These are phyloP conservation scores for Paramecium pentaurelia DNA, from an alignment of 73 alveolate genomes.

Conservation along the genomic window DNA sequence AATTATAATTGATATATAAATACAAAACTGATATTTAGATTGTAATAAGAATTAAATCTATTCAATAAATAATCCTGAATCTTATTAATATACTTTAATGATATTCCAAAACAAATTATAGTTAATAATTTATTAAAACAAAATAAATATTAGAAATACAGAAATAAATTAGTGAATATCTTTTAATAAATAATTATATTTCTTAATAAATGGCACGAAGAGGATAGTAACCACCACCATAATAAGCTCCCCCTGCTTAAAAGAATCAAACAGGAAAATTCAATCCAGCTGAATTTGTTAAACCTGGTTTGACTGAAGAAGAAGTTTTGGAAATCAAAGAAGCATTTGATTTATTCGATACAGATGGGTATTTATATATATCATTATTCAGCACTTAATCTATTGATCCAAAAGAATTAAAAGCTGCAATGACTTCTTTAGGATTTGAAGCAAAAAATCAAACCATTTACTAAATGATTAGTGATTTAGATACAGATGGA, in stretches of 20 bases:
- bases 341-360: slow-evolving; percentile 87
- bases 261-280: slow-evolving; percentile 12
- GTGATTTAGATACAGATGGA: slow-evolving; percentile 83
- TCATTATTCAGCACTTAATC: slow-evolving; percentile 55
- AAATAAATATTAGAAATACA: background rate
- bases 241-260: slow-evolving; percentile 5
- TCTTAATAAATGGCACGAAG: slow-evolving; percentile 18
- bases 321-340: slow-evolving; percentile 91
- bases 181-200: background rate
- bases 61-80: too few species aligned
- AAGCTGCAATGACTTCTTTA: slow-evolving; percentile 88
- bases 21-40: too few species aligned
- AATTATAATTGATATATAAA: too few species aligned
- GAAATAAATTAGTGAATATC: background rate
- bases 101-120: background rate
- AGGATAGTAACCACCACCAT: slow-evolving; percentile 8
- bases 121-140: background rate
- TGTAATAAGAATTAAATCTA: too few species aligned
- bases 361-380: slow-evolving; percentile 67
- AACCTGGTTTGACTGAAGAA: slow-evolving; percentile 91
- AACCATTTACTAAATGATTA: slow-evolving; percentile 85
- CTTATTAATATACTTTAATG: background rate
- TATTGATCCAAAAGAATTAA: slow-evolving; percentile 91
- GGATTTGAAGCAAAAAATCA: slow-evolving; percentile 92
- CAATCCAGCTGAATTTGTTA: slow-evolving; percentile 46